Evolutionary conservation across 345 rosid species (phyloP).

Genomic region (Eutrema heterophyllum): DNA sequence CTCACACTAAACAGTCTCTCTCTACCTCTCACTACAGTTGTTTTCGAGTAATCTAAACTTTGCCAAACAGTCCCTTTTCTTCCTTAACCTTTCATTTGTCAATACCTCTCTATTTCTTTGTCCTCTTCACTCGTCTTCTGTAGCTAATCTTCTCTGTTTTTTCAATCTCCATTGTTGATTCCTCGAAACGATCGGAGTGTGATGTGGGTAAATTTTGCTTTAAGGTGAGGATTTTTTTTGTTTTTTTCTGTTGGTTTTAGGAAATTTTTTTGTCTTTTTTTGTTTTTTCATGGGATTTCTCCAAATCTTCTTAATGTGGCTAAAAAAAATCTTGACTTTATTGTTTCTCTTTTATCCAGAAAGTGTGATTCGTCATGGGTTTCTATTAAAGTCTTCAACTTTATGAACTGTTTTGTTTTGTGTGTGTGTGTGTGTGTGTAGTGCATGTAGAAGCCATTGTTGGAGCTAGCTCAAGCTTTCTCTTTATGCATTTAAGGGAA

Average conservation of each 20-base stretch:
- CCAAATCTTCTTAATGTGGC: conserved; percentile 19
- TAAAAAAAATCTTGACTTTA: conserved; percentile 7
- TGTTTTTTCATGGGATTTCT: neutral
- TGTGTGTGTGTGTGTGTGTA: neutral
- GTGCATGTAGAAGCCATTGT: conserved; percentile 30
- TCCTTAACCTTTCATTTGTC: conserved; percentile 2
- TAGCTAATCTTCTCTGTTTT: neutral
- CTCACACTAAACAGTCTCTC: conserved; percentile 4
- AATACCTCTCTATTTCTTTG: neutral
- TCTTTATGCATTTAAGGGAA: neutral
- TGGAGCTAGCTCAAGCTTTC: conserved; percentile 3
- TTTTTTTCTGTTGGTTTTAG: neutral
- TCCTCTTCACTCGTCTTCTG: neutral
- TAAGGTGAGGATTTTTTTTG: conserved; percentile 18
- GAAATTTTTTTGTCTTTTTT: neutral
- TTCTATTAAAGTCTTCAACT: conserved; percentile 24
- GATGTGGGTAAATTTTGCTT: neutral
- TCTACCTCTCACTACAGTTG: conserved; percentile 9
- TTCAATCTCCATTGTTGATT: conserved; percentile 16
- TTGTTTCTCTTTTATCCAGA: neutral
- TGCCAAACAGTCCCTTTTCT: conserved; percentile 24
- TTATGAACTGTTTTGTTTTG: neutral
- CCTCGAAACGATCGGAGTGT: conserved; percentile 4
- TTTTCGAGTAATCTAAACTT: conserved; percentile 33
- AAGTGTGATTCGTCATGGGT: conserved; percentile 25